phyloP scores from a whole-genome alignment of 495 filamentous ascomycete species.

The Cercophora sp. region DNA sequence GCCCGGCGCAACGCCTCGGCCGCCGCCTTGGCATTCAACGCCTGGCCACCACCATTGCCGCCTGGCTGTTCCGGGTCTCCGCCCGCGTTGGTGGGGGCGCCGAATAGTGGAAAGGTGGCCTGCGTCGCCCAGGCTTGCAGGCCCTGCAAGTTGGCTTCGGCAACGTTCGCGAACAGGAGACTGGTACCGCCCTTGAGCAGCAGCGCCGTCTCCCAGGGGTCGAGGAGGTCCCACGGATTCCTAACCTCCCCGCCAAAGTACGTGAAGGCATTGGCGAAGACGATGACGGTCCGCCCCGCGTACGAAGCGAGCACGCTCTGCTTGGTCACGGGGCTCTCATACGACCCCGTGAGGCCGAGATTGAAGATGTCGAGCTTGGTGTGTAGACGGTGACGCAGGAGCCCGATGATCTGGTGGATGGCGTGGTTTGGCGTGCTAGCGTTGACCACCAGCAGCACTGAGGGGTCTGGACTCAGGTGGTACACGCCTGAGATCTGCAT shows the following conservation, averaged over 20 bases:
- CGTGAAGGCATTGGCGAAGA: slow-evolving; percentile 19
- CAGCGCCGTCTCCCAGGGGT: slow-evolving; percentile 13
- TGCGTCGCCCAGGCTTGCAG: slow-evolving; percentile 1
- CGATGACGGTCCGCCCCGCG: slow-evolving; percentile 18
- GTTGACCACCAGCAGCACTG: slow-evolving; percentile 21
- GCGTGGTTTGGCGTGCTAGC: slow-evolving; percentile 18
- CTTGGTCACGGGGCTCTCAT: slow-evolving; percentile 9
- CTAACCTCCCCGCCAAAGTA: slow-evolving; percentile 16
- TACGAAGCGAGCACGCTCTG: slow-evolving; percentile 16
- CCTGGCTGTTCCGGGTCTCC: too few relatives aligned
- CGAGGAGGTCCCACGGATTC: slow-evolving; percentile 22
- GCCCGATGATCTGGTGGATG: slow-evolving; percentile 20
- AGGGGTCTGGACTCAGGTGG: slow-evolving; percentile 13
- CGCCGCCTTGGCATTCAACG: neutral
- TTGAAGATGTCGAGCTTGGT: slow-evolving; percentile 24
- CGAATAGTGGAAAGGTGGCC: neutral
- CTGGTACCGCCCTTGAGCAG: slow-evolving; percentile 15
- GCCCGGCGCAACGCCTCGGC: neutral
- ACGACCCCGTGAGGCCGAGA: slow-evolving; percentile 22
- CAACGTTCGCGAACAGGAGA: slow-evolving; percentile 14
- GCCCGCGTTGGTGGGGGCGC: neutral
- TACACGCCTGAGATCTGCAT: slow-evolving; percentile 25
- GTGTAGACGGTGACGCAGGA: slow-evolving; percentile 8
- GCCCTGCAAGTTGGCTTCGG: neutral
- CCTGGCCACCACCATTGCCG: too few relatives aligned